Conservation (phyloP, 768 basidiomycete genomes). For the Rhodotorula graminis region DNA sequence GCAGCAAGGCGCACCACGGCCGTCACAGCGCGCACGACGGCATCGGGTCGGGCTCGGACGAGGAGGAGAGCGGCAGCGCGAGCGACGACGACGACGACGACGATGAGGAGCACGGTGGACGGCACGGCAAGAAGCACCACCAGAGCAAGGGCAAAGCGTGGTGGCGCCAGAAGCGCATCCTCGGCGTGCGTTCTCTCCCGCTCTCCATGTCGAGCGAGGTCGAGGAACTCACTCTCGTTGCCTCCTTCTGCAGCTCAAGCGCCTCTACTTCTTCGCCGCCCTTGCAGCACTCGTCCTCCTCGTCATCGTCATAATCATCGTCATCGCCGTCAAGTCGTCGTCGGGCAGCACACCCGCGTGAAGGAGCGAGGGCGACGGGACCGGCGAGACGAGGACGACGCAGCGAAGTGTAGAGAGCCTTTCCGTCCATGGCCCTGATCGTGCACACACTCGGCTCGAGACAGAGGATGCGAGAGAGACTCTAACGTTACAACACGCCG, state of each 20-base stretch:
- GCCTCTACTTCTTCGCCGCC: neutral
- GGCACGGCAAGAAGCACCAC: neutral
- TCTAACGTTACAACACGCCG: neutral
- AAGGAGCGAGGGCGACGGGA: too few species aligned
- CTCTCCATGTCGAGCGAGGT: too few species aligned
- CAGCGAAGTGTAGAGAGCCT: too few species aligned
- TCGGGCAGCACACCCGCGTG: too few species aligned
- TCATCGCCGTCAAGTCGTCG: too few species aligned
- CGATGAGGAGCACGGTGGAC: neutral
- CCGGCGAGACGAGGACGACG: too few species aligned
- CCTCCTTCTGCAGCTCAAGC: neutral
- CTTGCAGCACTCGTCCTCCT: neutral
- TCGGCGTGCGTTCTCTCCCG: neutral
- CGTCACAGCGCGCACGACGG: neutral
- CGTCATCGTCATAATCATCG: neutral
- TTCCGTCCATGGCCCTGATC: too few species aligned
- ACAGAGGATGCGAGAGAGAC: neutral
- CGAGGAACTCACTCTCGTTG: neutral
- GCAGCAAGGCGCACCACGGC: neutral
- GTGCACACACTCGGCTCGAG: too few species aligned
- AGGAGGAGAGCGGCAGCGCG: neutral
- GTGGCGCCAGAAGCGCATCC: neutral
- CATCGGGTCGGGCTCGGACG: neutral
- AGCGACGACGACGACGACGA: neutral
- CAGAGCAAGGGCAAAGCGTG: neutral